Evolutionary conservation across 441 rosid genomes (phyloP).

Genomic region (Pelargonium australe): DNA sequence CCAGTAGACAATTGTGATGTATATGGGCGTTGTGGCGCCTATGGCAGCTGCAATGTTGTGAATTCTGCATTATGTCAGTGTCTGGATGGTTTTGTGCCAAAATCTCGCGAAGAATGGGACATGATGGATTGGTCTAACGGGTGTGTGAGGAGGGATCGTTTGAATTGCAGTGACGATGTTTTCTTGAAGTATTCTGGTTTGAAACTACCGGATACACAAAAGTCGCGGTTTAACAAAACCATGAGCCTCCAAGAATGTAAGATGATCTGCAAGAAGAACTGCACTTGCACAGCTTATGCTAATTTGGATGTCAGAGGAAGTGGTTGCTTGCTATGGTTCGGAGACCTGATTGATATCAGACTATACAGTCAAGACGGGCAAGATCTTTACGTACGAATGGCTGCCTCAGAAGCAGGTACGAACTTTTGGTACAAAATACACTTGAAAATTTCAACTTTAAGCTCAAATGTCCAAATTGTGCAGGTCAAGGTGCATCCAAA

Average conservation of each 20-base stretch:
- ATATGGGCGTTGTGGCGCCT: constrained; percentile 18
- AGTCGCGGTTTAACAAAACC: constrained; percentile 13
- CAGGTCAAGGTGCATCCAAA: not conserved
- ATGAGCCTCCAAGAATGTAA: constrained; percentile 13
- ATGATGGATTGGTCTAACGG: constrained; percentile 14
- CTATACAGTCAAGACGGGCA: not conserved
- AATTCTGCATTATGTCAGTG: constrained; percentile 26
- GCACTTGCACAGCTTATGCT: constrained; percentile 53
- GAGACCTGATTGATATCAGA: not conserved
- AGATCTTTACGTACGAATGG: constrained; percentile 6
- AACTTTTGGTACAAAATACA: too few species aligned
- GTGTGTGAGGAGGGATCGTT: constrained; percentile 10
- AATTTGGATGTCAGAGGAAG: not conserved
- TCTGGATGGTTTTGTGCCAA: constrained; percentile 23
- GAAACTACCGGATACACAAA: constrained; percentile 19
- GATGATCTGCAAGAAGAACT: constrained; percentile 19
- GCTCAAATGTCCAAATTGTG: not conserved
- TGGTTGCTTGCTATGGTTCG: constrained; percentile 1
- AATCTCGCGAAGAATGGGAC: constrained; percentile 1
- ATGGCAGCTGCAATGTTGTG: constrained; percentile 24
- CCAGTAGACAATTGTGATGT: constrained; percentile 11
- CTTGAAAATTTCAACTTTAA: not conserved
- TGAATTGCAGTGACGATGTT: constrained; percentile 11
- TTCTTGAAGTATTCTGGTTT: constrained; percentile 8
- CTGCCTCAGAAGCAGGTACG: constrained; percentile 16